These are phyloP conservation scores for Alectoria sarmentosa DNA, from an alignment of 495 filamentous ascomycete species.

Conservation along the genomic window DNA sequence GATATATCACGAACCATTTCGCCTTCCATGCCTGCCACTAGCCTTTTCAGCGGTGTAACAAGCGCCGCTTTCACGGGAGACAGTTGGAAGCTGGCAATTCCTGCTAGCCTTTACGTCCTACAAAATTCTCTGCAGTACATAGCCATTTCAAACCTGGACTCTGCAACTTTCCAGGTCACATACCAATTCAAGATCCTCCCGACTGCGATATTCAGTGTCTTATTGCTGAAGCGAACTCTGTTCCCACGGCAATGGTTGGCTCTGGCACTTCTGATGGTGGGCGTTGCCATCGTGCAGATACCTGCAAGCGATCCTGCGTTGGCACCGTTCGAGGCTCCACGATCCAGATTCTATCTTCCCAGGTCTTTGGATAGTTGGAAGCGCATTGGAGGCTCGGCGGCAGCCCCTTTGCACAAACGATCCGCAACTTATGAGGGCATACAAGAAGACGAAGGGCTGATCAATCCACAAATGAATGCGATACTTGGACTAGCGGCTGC, in stretches of 20 bases:
- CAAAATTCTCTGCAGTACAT: conserved; percentile 91
- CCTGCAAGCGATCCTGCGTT: conserved; percentile 49
- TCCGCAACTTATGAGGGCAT: conserved; percentile 97
- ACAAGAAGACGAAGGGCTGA: conserved; percentile 63
- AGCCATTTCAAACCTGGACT: conserved; percentile 82
- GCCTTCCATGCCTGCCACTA: conserved; percentile 68
- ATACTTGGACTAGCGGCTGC: conserved; percentile 73
- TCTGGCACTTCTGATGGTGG: conserved; percentile 70
- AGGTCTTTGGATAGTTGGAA: conserved; percentile 58
- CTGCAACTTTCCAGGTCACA: conserved; percentile 86
- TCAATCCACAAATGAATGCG: conserved; percentile 61
- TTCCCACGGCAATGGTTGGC: conserved; percentile 68
- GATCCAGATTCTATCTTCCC: conserved; percentile 58
- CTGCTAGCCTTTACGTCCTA: conserved; percentile 79
- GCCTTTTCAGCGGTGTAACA: conserved; percentile 72
- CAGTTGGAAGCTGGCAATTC: conserved; percentile 92
- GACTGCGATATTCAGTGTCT: conserved; percentile 80
- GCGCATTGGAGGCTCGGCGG: conserved; percentile 35
- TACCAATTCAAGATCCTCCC: conserved; percentile 92
- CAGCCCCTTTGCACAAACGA: conserved; percentile 51
- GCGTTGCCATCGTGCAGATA: conserved; percentile 82
- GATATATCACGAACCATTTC: conserved; percentile 71
- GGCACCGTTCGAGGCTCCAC: conserved; percentile 31
- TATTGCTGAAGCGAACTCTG: conserved; percentile 63
- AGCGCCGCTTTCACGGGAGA: conserved; percentile 82